phyloP scores from a whole-genome alignment of 345 rosid species.

The Aethionema arabicum region DNA sequence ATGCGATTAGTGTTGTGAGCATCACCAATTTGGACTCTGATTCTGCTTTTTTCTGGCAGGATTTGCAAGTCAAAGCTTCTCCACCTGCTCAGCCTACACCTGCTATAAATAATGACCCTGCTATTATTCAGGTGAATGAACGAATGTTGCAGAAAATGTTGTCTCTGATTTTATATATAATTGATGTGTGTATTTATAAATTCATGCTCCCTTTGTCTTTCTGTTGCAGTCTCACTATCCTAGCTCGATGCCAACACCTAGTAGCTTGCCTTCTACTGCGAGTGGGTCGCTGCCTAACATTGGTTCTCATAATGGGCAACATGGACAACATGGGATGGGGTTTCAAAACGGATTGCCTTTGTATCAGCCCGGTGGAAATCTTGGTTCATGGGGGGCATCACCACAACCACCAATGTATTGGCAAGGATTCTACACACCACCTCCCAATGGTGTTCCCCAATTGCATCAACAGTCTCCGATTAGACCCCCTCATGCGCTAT shows the following conservation, averaged over 20 bases:
- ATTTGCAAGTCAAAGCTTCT: conserved; percentile 90
- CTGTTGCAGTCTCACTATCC: conserved; percentile 86
- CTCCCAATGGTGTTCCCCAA: conserved; percentile 79
- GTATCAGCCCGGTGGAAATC: conserved; percentile 84
- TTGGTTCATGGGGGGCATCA: conserved; percentile 79
- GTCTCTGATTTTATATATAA: not conserved
- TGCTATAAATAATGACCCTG: conserved; percentile 80
- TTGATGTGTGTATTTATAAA: not conserved
- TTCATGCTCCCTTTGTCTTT: conserved; percentile 12
- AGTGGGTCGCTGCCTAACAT: conserved; percentile 55
- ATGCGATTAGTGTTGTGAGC: not conserved
- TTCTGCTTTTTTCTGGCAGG: conserved; percentile 46
- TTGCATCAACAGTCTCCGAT: conserved; percentile 81
- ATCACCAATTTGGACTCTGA: not conserved
- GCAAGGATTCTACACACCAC: conserved; percentile 79
- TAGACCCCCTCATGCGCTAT: conserved; percentile 70
- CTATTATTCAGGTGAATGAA: conserved; percentile 77
- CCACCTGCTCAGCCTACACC: conserved; percentile 74
- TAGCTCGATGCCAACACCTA: conserved; percentile 52
- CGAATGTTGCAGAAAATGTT: not conserved
- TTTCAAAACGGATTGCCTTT: conserved; percentile 71
- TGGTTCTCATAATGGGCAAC: conserved; percentile 52
- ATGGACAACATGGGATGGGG: conserved; percentile 64
- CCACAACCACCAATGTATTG: conserved; percentile 86
- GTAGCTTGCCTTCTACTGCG: conserved; percentile 57